These are phyloP conservation scores for Calocera cornea DNA, from an alignment of 768 basidiomycete genomes.

Conservation along the genomic window DNA sequence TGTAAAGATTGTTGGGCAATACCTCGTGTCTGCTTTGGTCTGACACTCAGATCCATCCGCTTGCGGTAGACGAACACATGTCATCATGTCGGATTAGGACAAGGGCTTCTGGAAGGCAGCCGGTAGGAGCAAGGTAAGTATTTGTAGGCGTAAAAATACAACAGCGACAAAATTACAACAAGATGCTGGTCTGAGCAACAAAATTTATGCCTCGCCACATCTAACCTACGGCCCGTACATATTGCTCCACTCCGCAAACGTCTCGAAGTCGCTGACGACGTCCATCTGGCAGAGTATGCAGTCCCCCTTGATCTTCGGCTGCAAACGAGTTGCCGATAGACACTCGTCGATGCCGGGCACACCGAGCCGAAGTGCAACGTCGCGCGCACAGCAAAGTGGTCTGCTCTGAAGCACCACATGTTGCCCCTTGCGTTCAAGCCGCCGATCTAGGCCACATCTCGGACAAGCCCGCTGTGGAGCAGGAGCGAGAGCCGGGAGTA, in stretches of 20 bases:
- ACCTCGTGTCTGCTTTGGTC: no score
- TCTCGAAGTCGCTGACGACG: neutral
- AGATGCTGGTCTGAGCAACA: no score
- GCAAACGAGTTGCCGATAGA: neutral
- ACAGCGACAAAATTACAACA: neutral
- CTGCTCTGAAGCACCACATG: neutral
- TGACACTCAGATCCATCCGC: no score
- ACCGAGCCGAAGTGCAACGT: neutral
- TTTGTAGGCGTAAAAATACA: neutral
- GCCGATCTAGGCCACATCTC: neutral
- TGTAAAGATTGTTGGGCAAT: no score
- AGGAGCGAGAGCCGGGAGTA: neutral
- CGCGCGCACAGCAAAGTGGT: neutral
- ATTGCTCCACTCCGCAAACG: neutral
- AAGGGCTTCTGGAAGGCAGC: no score
- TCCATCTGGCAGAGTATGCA: conserved; percentile 2
- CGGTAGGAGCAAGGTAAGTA: no score
- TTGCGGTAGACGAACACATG: no score
- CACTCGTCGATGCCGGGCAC: neutral
- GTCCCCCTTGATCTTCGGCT: neutral
- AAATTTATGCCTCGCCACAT: no score
- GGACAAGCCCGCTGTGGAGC: neutral
- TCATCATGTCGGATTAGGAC: no score
- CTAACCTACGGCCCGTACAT: neutral
- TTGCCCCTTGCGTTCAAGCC: neutral